Evolutionary conservation across 2,329 filamentous ascomycete genomes (phyloP), one percentile per base, ranked within the genome.

Genomic region (Colletotrichum sp.): DNA sequence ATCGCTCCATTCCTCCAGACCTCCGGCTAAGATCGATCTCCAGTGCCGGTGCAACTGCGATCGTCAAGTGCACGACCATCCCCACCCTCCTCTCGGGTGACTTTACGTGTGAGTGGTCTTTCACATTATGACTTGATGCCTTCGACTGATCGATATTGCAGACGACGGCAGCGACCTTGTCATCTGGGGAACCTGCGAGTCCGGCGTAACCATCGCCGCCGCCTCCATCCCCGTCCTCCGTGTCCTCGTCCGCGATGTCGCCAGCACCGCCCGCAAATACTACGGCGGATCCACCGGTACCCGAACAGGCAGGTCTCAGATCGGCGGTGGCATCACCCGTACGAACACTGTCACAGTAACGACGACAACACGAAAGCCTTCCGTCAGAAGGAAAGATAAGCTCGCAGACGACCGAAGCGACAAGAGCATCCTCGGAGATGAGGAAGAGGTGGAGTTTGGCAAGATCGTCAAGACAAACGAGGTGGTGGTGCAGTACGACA

Each of bases 401-500:
- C 59, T 77, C n/a, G 63, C 66, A 8, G 77, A 78, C 26, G 75
- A 75, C 34, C 52, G 62, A 28, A 78, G 77, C 66, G 77, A 78
- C 18, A 72, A 70, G 62, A 78, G 72, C 55, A 71, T 72, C 26
- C 55, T 72, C 15, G 69, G 71, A 5, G 63, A 63, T 18, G 60
- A 72, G n/a, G 70, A 77, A 13, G 59, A 71, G 16, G 34, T 39
- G 10, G 66, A 60, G 21, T 75, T 71, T 9, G 78, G 78, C 52
- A 78, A 79, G 71, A 80, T 80, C 34, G 60, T 78, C 59, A 69
- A 67, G 71, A 79, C 76, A 9, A 77, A 78, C 15, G 79, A 79
- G 59, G 62, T 80, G 2, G 69, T 72, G 4, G 75, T 80, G 66
- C 71, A 77, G 57, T 80, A 79, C 28, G 71, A 79, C 26, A 69